These are phyloP conservation scores for Closterium sp. DNA, from an alignment of 139 green algal species.

Conservation along the genomic window DNA sequence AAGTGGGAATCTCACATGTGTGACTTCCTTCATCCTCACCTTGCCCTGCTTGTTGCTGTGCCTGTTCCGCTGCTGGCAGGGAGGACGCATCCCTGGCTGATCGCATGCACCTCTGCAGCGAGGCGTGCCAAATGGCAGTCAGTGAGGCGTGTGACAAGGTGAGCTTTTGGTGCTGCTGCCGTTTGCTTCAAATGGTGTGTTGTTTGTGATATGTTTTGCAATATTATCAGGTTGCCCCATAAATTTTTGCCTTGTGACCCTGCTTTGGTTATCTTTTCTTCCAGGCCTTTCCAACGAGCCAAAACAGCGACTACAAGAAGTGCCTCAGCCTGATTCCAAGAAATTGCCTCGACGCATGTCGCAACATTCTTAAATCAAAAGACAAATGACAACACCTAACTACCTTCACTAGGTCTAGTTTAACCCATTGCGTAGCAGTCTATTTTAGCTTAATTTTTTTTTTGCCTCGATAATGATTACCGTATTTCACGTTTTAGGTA, in stretches of 20 bases:
- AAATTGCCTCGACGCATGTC: conserved; percentile 7
- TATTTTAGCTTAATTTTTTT: background rate
- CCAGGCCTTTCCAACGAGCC: background rate
- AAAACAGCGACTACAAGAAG: background rate
- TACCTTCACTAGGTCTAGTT: background rate
- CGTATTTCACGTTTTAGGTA: no score
- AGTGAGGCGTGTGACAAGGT: conserved; percentile 43
- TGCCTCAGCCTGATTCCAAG: conserved; percentile 6
- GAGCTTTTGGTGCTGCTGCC: background rate
- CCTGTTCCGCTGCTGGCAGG: background rate
- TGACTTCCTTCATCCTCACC: background rate
- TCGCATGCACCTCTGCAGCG: conserved; percentile 23
- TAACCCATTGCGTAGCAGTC: background rate
- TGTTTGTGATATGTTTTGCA: background rate
- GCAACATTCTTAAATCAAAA: background rate
- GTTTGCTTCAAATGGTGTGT: background rate
- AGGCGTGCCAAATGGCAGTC: conserved; percentile 31
- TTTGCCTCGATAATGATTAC: no score
- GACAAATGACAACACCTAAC: background rate
- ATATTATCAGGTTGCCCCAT: background rate
- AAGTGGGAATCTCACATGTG: background rate
- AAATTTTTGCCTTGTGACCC: background rate
- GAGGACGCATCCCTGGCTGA: conserved; percentile 16
- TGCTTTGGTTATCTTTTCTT: background rate
- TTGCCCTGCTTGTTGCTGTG: background rate